These are phyloP conservation scores for Microstegium vimineum DNA, from an alignment of 176 grass and related monocot genomes.

Conservation along the genomic window DNA sequence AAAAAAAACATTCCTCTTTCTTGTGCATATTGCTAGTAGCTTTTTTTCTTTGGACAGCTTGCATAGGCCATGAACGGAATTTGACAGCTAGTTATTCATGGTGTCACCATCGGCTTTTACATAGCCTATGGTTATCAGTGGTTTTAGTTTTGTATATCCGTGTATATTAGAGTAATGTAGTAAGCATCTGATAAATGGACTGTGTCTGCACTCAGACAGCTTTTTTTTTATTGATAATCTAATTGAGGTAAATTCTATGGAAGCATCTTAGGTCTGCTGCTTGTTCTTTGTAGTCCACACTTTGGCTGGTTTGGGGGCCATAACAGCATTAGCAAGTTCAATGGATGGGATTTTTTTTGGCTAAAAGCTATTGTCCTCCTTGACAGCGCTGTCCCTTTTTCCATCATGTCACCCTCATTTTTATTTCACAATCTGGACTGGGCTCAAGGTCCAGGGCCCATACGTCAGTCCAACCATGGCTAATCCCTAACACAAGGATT, in stretches of 20 bases:
- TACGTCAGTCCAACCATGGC: too few species aligned
- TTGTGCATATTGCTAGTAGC: background rate
- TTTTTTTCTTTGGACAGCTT: background rate
- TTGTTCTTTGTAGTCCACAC: too few species aligned
- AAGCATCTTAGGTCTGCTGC: constrained; percentile 3
- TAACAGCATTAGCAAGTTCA: constrained; percentile 6
- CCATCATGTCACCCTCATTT: background rate
- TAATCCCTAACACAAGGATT: constrained; percentile 14
- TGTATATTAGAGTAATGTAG: background rate
- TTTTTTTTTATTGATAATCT: too few species aligned
- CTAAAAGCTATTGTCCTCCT: background rate
- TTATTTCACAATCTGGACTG: too few species aligned
- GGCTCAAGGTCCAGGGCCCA: too few species aligned
- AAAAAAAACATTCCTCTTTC: background rate
- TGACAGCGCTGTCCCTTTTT: constrained; percentile 20
- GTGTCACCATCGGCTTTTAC: background rate
- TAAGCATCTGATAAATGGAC: background rate
- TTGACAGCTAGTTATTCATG: background rate
- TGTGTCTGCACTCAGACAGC: background rate
- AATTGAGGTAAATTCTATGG: background rate
- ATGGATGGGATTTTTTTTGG: constrained; percentile 24
- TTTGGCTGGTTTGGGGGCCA: too few species aligned
- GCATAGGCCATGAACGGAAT: background rate
- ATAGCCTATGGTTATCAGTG: background rate
- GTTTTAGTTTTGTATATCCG: background rate